Evolutionary conservation across 2,329 filamentous ascomycete species (phyloP).

Genomic region (Cladosporium phlei): DNA sequence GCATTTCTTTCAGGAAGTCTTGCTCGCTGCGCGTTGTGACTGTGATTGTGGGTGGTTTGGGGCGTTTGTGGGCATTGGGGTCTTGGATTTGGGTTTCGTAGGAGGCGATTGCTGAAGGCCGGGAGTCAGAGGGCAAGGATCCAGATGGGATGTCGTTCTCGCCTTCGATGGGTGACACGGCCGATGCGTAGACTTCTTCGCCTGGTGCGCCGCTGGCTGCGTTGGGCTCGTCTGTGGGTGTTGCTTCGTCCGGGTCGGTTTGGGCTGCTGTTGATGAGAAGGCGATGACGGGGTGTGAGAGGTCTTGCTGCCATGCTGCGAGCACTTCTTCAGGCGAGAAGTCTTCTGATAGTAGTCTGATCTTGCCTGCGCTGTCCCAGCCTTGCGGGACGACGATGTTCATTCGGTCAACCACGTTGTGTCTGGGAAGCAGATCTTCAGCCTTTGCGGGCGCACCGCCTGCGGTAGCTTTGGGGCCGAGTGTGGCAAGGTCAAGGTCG

Average conservation of each 20-base stretch:
- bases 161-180: constrained; percentile 19
- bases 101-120: constrained; percentile 24
- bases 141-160: constrained; percentile 18
- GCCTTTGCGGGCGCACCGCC: constrained; percentile 53
- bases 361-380: constrained; percentile 99
- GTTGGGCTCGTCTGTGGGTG: constrained; percentile 26
- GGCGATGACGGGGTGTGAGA: constrained; percentile 18
- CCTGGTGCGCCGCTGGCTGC: constrained; percentile 25
- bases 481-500: constrained; percentile 41
- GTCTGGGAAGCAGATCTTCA: constrained; percentile 63
- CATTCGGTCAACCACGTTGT: constrained; percentile 55
- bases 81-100: constrained; percentile 30
- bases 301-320: constrained; percentile 60
- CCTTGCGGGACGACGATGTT: constrained; percentile 79
- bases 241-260: constrained; percentile 38
- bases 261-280: constrained; percentile 65
- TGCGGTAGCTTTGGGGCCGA: constrained; percentile 18
- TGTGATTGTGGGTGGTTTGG: constrained; percentile 28
- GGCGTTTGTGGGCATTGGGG: constrained; percentile 27
- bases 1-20: constrained; percentile 32
- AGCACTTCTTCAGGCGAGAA: constrained; percentile 89
- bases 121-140: constrained; percentile 17
- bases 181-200: constrained; percentile 24
- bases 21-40: constrained; percentile 32
- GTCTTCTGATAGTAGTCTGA: constrained; percentile 81